A percentile compares a stretch with the other conserved stretches of the same genome.
Conservation (phyloP, 148 eudicot genomes). For the Salicornia ramosissima region DNA sequence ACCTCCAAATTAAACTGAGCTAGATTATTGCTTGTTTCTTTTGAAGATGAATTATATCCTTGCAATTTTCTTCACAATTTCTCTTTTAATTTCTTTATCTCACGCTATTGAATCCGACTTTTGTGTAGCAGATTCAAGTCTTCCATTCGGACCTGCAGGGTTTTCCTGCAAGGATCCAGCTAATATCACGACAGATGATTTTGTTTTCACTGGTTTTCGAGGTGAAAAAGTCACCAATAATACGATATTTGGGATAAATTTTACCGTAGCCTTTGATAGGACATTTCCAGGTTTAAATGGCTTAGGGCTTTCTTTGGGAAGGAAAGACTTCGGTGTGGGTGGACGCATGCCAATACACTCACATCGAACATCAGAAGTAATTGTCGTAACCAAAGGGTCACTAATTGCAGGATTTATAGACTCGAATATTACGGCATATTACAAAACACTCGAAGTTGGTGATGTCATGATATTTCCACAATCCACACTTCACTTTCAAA, state of each 20-base stretch:
- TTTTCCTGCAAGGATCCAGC: conserved; percentile 7
- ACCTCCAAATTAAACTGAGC: too few species aligned
- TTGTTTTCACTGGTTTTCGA: conserved; percentile 13
- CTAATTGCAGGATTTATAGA: conserved; percentile 6
- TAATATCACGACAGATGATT: conserved; percentile 11
- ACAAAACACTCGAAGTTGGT: not conserved
- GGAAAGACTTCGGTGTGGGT: not conserved
- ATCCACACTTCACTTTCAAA: conserved; percentile 2
- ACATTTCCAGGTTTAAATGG: conserved; percentile 11
- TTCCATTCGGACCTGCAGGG: conserved; percentile 6
- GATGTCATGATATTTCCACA: conserved; percentile 11
- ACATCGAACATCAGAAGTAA: conserved; percentile 4
- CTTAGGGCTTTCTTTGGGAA: conserved; percentile 6
- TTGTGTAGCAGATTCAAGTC: conserved; percentile 6
- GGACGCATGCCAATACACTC: conserved; percentile 4
- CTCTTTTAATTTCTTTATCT: not conserved
- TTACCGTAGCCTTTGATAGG: not conserved
- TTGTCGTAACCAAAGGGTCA: not conserved
- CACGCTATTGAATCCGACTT: conserved; percentile 10
- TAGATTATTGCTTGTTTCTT: too few species aligned
- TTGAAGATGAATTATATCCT: conserved; percentile 11
- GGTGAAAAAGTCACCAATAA: not conserved
- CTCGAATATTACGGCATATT: not conserved
- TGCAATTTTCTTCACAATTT: not conserved
- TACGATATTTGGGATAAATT: not conserved